These are phyloP conservation scores for Sarcomyxa edulis DNA, from an alignment of 768 basidiomycete genomes.

Conservation along the genomic window DNA sequence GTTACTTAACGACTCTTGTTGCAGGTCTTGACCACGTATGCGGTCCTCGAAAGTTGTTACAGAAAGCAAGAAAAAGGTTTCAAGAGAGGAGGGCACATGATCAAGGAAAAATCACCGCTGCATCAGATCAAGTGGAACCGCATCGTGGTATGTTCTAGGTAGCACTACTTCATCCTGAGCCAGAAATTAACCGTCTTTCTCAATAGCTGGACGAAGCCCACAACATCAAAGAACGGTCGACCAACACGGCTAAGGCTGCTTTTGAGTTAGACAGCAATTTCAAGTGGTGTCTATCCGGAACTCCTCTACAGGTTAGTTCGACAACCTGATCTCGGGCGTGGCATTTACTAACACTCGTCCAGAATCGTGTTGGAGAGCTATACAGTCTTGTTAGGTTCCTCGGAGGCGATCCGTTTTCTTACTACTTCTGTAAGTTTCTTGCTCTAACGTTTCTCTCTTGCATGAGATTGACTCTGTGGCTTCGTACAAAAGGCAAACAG, in stretches of 20 bases:
- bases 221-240: conserved; percentile 93
- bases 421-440: conserved; percentile 73
- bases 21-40: conserved; percentile 80
- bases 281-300: conserved; percentile 95
- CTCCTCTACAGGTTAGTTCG: conserved; percentile 91
- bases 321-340: too few relatives aligned
- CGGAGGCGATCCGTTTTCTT: conserved; percentile 89
- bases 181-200: conserved; percentile 4
- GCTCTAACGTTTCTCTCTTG: not conserved
- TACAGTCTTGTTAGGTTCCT: conserved; percentile 92
- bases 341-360: too few relatives aligned
- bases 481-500: conserved; percentile 64
- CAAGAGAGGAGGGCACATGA: conserved; percentile 74
- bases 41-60: conserved; percentile 86
- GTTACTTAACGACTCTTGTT: conserved; percentile 5
- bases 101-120: conserved; percentile 85
- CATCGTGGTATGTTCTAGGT: conserved; percentile 50
- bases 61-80: conserved; percentile 91
- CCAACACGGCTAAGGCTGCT: conserved; percentile 95
- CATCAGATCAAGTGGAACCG: conserved; percentile 85
- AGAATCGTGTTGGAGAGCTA: conserved; percentile 94
- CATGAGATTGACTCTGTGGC: conserved; percentile 2
- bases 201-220: conserved; percentile 89
- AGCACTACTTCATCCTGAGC: not conserved
- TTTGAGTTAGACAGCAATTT: conserved; percentile 81